A percentile compares a stretch with the other conserved stretches of the same genome.
Evolutionary conservation across 2,329 filamentous ascomycete species (phyloP).

Genomic region (Colletotrichum graminicola): DNA sequence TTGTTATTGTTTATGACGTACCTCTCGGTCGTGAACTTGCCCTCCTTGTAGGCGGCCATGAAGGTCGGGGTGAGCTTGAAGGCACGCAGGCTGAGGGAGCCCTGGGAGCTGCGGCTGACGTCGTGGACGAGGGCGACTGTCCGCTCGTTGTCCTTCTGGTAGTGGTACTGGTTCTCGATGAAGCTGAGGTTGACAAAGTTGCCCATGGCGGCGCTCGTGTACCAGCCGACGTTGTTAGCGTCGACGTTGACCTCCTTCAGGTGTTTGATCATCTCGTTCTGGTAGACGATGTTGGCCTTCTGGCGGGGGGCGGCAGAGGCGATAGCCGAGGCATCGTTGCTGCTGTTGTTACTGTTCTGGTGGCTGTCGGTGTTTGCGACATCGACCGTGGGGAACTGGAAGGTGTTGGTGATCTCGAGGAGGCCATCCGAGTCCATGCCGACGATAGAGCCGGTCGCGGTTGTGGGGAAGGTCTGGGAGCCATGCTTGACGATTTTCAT

Average conservation of each 20-base stretch:
- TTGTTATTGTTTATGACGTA: conserved; percentile 56
- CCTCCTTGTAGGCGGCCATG: conserved; percentile 93
- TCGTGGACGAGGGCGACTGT: conserved; percentile 94
- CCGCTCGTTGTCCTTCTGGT: conserved; percentile 94
- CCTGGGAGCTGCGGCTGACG: conserved; percentile 93
- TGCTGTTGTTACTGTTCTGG: conserved; percentile 79
- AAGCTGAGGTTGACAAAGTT: conserved; percentile 96
- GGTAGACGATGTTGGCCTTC: conserved; percentile 89
- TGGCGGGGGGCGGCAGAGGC: conserved; percentile 91
- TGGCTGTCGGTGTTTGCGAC: conserved; percentile 76
- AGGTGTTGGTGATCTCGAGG: conserved; percentile 93
- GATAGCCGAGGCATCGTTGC: conserved; percentile 79
- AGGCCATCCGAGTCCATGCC: conserved; percentile 89
- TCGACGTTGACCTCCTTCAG: conserved; percentile 98
- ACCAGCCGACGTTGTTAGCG: conserved; percentile 98
- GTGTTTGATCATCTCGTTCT: conserved; percentile 97
- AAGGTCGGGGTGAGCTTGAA: conserved; percentile 91
- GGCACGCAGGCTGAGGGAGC: conserved; percentile 87
- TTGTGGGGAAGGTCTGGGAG: conserved; percentile 87
- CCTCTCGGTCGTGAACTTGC: conserved; percentile 97
- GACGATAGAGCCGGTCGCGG: conserved; percentile 89
- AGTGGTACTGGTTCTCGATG: conserved; percentile 98
- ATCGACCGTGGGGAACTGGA: conserved; percentile 91
- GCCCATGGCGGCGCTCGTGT: conserved; percentile 98
- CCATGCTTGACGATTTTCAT: conserved; percentile 99